Percentiles rank a stretch among this genome's conserved stretches.
These are phyloP conservation scores for Linnemannia zychae DNA, from an alignment of 192 early-diverging fungal genomes.

Conservation along the genomic window DNA sequence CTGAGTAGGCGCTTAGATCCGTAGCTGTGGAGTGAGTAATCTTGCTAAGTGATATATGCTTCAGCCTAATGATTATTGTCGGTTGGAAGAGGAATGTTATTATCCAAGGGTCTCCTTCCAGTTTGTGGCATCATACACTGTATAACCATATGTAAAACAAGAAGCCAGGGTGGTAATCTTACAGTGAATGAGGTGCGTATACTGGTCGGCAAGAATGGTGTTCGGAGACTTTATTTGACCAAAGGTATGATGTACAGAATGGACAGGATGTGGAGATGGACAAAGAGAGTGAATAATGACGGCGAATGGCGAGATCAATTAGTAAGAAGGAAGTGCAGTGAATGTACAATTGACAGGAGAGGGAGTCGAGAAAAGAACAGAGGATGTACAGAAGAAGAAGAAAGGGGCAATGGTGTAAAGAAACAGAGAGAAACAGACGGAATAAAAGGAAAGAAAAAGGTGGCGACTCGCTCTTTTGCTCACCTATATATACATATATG, in stretches of 20 bases:
- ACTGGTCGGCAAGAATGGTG: neutral
- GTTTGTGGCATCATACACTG: neutral
- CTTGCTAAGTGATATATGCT: neutral
- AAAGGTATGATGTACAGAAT: neutral
- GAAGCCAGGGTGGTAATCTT: neutral
- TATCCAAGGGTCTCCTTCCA: neutral
- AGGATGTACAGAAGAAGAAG: neutral
- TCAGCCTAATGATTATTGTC: neutral
- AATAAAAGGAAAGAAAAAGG: neutral
- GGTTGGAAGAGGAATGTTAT: neutral
- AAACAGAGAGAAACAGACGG: neutral
- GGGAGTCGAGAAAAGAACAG: neutral
- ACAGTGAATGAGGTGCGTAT: neutral
- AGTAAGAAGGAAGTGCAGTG: neutral
- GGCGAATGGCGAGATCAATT: neutral
- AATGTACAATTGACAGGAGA: neutral
- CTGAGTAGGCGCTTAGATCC: neutral
- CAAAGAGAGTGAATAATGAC: neutral
- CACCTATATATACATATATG: neutral
- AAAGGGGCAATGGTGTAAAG: no score
- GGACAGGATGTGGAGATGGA: neutral
- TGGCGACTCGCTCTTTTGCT: neutral
- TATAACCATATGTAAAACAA: neutral
- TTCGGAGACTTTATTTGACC: constrained; percentile 6
- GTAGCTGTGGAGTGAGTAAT: neutral